A percentile compares a stretch with the other conserved stretches of the same genome.
Conservation (phyloP, 192 early-diverging fungal species). For the Dimargaris cristalligena region DNA sequence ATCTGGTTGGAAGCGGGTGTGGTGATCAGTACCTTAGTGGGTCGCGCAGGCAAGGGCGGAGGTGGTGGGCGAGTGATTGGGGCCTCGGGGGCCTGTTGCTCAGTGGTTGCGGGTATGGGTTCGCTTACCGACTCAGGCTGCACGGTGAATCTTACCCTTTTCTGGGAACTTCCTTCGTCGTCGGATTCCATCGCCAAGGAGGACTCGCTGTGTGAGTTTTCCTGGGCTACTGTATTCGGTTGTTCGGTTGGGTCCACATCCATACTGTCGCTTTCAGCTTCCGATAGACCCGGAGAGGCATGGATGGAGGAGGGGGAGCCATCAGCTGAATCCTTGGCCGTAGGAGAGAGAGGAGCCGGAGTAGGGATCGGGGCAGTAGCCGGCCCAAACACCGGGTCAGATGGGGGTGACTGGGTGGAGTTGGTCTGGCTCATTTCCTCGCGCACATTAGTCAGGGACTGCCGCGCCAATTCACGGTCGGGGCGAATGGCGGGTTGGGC, state of each 20-base stretch:
- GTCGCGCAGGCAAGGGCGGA: background rate
- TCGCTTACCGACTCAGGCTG: too few relatives aligned
- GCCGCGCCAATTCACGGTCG: background rate
- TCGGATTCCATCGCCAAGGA: background rate
- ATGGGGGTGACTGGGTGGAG: background rate
- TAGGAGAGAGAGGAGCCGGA: background rate
- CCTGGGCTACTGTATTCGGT: background rate
- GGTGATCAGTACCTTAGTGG: background rate
- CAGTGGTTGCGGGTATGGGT: too few relatives aligned
- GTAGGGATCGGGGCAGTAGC: too few relatives aligned
- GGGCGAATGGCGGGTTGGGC: background rate
- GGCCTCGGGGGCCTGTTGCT: background rate
- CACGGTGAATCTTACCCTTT: too few relatives aligned
- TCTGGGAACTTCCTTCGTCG: too few relatives aligned
- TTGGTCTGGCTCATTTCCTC: background rate
- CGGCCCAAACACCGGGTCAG: too few relatives aligned
- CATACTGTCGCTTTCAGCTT: background rate
- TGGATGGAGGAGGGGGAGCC: background rate
- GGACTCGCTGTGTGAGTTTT: background rate
- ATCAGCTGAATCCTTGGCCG: background rate
- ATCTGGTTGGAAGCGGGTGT: slow-evolving; percentile 11
- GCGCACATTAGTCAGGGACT: background rate
- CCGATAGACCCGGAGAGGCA: background rate
- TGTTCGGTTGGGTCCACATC: background rate
- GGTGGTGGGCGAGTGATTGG: background rate